Conservation (phyloP, 169 alveolate genomes). For the Toxoplasma gondii region DNA sequence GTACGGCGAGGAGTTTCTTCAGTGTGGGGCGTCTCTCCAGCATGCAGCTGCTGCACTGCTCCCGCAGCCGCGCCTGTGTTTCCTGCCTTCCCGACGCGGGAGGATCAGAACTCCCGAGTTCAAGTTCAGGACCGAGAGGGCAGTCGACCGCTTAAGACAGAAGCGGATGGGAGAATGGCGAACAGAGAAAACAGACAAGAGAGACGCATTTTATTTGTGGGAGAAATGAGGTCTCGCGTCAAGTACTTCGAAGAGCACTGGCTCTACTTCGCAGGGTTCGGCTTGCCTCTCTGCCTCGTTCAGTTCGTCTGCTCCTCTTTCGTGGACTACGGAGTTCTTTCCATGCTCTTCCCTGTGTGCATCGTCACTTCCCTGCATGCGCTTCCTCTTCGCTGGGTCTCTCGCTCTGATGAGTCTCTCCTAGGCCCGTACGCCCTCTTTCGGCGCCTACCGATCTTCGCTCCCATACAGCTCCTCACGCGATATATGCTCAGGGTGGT, state of each 20-base stretch:
- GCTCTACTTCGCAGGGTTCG: constrained; percentile 48
- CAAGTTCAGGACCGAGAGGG: too few species aligned
- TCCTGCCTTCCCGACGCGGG: too few species aligned
- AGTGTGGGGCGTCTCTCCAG: too few species aligned
- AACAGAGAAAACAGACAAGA: not conserved
- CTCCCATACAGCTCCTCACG: constrained; percentile 9
- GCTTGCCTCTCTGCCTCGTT: not conserved
- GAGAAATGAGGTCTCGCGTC: not conserved
- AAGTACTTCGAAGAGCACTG: constrained; percentile 33
- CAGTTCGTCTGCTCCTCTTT: not conserved
- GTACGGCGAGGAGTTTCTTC: too few species aligned
- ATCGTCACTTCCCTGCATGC: constrained; percentile 8
- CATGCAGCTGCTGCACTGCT: too few species aligned
- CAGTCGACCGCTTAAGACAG: too few species aligned
- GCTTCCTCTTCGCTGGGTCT: not conserved
- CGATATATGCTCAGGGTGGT: not conserved
- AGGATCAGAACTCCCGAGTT: too few species aligned
- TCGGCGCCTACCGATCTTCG: constrained; percentile 32
- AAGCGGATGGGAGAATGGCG: too few species aligned
- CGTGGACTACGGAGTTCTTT: constrained; percentile 20
- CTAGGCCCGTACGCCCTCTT: not conserved
- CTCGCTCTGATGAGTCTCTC: not conserved
- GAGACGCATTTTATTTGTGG: not conserved
- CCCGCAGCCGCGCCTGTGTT: too few species aligned
- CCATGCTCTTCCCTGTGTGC: constrained; percentile 31